A percentile compares a stretch with the other conserved stretches of the same genome.
Evolutionary conservation across 2,329 filamentous ascomycete species (phyloP).

Genomic region (Sclerotiophoma versabilis): DNA sequence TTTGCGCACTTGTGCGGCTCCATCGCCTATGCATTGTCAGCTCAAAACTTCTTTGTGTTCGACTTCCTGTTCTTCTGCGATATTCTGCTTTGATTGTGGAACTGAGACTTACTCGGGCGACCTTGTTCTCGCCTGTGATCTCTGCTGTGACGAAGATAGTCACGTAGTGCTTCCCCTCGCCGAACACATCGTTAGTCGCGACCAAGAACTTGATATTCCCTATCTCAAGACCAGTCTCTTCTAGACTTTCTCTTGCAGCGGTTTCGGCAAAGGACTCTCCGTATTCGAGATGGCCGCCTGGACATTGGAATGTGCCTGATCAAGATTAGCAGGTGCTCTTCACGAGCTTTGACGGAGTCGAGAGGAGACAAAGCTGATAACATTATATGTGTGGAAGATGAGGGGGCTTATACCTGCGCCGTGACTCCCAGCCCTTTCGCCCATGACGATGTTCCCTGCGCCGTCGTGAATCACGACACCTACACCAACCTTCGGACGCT

Average conservation of each 20-base stretch:
- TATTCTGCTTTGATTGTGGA: no score
- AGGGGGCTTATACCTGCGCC: slow-evolving; percentile 50
- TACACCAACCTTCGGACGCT: slow-evolving; percentile 55
- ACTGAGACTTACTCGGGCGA: slow-evolving; percentile 61
- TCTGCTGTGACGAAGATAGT: slow-evolving; percentile 71
- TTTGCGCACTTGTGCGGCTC: slow-evolving; percentile 63
- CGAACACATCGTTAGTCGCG: slow-evolving; percentile 73
- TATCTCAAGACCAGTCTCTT: slow-evolving; percentile 70
- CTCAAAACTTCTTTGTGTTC: neutral
- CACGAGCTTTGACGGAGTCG: no score
- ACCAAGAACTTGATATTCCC: slow-evolving; percentile 61
- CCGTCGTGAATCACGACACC: slow-evolving; percentile 56
- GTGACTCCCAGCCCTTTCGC: slow-evolving; percentile 56
- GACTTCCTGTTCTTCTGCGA: neutral
- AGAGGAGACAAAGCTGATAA: neutral
- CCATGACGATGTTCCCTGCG: slow-evolving; percentile 56
- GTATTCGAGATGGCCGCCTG: slow-evolving; percentile 78
- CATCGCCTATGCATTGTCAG: slow-evolving; percentile 35
- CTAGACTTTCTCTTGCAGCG: slow-evolving; percentile 70
- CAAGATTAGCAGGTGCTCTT: neutral
- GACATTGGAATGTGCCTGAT: slow-evolving; percentile 69
- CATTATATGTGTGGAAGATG: neutral
- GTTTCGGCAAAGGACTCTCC: slow-evolving; percentile 69
- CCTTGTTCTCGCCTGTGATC: slow-evolving; percentile 55
- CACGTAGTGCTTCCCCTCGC: slow-evolving; percentile 73